Evolutionary conservation across 2,329 filamentous ascomycete species (phyloP), one percentile per base, ranked within the genome.

Genomic region (Epichloe gansuensis): DNA sequence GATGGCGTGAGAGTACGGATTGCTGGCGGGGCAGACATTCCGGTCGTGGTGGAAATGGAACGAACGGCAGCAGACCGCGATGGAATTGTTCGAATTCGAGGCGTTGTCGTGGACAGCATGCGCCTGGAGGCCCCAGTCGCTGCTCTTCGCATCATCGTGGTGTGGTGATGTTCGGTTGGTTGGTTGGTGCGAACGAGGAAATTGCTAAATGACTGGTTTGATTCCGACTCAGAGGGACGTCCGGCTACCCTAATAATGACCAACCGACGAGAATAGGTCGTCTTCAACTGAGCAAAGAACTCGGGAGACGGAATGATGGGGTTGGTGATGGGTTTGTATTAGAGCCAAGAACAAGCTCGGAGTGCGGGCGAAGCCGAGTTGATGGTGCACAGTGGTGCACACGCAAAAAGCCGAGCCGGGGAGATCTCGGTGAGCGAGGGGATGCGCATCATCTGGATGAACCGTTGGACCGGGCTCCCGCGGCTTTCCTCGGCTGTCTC

Each of bases 401-500:
- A n/a, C 28, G 12, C 4, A n/a, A 35, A 50, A 50, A 11, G 48
- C 48, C 48, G 48, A 43, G 25, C 38, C 50, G 44, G 28, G 8
- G 17, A 21, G 17, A 21, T 31, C 28, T 31, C 28, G 28, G 9
- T 31, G 3, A 31, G 28, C 34, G 35, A 37, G 25, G 51, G 17
- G 17, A 21, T 21, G 17, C 17, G 17, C 17, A 21, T 21, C 46
- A 50, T 57, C 57, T 45, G 58, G 57, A 52, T 49, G 47, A 46
- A 48, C 54, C 56, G 49, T 48, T 50, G 53, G 52, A 46, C 58
- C 59, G 63, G 59, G 58, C 59, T 56, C 42, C 53, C 50, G 56
- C 65, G 65, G 65, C 61, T 68, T 64, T 59, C 59, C 61, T 68
- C 65, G 65, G 65, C 64, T 67, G 62, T 63, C 45, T 23, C 3